Evolutionary conservation across 352 stramenopile genomes (phyloP).

Genomic region (Globisporangium nunn): DNA sequence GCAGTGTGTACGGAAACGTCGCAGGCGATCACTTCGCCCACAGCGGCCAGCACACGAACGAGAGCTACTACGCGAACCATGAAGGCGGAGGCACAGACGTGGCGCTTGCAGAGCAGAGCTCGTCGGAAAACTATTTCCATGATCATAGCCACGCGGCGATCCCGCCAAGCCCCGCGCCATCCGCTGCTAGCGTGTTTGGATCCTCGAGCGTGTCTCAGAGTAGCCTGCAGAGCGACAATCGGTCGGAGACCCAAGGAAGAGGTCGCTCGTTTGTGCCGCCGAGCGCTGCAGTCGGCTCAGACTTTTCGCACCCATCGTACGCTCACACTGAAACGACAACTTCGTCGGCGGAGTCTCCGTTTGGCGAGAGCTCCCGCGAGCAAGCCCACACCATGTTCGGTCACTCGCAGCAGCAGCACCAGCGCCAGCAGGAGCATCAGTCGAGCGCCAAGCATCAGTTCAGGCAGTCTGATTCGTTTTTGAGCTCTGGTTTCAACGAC

Average conservation of each 20-base stretch:
- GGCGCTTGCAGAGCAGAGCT: background rate
- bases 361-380: background rate
- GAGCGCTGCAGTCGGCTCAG: background rate
- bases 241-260: background rate
- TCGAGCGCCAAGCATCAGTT: background rate
- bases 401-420: background rate
- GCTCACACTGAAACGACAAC: background rate
- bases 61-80: slow-evolving; percentile 1
- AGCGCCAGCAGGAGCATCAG: background rate
- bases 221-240: background rate
- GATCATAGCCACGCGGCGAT: background rate
- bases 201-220: background rate
- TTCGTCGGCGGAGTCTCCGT: background rate
- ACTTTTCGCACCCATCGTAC: background rate
- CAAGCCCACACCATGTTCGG: slow-evolving; percentile 1
- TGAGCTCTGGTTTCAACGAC: slow-evolving; percentile 10
- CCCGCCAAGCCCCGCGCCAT: background rate
- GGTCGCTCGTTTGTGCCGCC: background rate
- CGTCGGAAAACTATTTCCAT: background rate
- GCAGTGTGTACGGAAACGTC: background rate
- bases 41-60: background rate
- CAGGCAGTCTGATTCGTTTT: slow-evolving; percentile 6
- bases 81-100: background rate
- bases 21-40: background rate
- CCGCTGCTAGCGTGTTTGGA: background rate